Base-by-base conservation (phyloP, 192 early-diverging fungal genomes). In the Rhizophagus prolifer region DNA sequence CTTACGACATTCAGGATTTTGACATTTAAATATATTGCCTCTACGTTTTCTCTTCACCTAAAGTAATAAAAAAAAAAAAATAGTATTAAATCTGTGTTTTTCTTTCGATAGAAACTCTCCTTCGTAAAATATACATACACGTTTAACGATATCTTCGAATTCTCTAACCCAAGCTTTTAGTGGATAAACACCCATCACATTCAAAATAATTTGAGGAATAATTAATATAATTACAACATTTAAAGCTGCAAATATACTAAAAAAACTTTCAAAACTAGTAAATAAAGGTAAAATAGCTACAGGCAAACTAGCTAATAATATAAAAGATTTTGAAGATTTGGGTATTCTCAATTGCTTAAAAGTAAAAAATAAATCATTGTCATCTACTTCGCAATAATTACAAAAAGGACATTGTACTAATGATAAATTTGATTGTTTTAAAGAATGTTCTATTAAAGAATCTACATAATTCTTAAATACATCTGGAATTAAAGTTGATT, bases 21-120 rank as follows among this genome's bases (percentile, higher is more conserved):
- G 62, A 74, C 90, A 91, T 58, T 86, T 83, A 58, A 90, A 88
- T 10, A 80, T 64, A 6, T 63, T 74, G 0, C 83, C 83, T 64
- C 83, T 61, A 28, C 80, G 72, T 72, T 44, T 46, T 34, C 75
- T 58, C 16, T 71, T 59, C 12, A 84, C 59, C 72, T 66, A 25
- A 77, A 79, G 21, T 71, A 21, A 21, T 16, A 19, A 66, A 80
- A 80, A 6, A 70, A 75, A n/a, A 82, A 38, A 21, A 19, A 38
- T 38, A 38, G 25, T 19, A n/a, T 62, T 68, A 67, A 67, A 38
- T 76, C 31, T 16, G 34, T 67, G n/a, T 26, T 62, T 9, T 28
- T 10, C 4, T 63, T 28, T 63, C 4, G 25, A 63, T 26, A 28
- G 16, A 36, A 67, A 14, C 19, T 9, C 12, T 44, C 10, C 41